phyloP scores from a whole-genome alignment of 495 filamentous ascomycete species.

The Trichoderma reesei region DNA sequence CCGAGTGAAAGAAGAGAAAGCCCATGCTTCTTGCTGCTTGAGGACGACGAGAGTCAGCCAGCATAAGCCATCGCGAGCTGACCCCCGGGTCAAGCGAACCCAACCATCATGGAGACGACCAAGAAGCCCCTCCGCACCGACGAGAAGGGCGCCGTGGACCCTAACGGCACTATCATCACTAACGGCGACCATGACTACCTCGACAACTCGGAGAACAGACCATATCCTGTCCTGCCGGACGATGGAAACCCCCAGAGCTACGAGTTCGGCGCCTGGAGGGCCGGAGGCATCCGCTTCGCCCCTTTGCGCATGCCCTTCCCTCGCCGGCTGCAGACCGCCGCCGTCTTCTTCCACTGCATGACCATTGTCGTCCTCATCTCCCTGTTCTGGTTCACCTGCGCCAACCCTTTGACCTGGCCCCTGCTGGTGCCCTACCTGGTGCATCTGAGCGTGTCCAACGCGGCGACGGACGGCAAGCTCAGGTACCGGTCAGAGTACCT shows the following conservation, averaged over 20 bases:
- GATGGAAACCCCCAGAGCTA: background rate
- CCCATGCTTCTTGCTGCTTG: background rate
- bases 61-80: background rate
- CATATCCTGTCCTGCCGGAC: conserved; percentile 1
- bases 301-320: conserved; percentile 79
- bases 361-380: conserved; percentile 64
- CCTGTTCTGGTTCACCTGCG: conserved; percentile 84
- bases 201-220: background rate
- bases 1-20: background rate
- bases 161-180: background rate
- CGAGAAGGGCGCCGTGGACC: background rate
- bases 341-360: conserved; percentile 79
- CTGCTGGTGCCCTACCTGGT: conserved; percentile 84
- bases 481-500: conserved; percentile 62
- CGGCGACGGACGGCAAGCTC: conserved; percentile 61
- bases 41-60: background rate
- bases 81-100: too few species aligned
- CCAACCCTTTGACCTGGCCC: conserved; percentile 86
- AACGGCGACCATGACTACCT: background rate
- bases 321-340: conserved; percentile 75
- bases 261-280: conserved; percentile 7
- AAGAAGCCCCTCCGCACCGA: background rate
- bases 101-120: background rate
- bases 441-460: conserved; percentile 69
- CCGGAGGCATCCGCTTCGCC: conserved; percentile 59